phyloP scores from a whole-genome alignment of 202 grass and related monocot species.

The Zizania palustris region DNA sequence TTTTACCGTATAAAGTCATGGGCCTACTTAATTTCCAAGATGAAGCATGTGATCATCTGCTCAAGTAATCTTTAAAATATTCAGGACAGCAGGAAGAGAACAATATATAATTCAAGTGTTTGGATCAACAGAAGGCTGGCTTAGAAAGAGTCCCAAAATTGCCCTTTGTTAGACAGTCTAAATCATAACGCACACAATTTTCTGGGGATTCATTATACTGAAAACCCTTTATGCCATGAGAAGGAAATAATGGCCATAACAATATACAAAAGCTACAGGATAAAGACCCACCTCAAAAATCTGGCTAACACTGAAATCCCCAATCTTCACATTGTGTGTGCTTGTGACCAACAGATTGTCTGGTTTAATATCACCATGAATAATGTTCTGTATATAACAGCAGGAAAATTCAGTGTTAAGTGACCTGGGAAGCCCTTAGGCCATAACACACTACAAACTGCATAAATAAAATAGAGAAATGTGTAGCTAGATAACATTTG shows the following conservation, averaged over 20 bases:
- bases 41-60: slow-evolving; percentile 10
- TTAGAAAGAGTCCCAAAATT: slow-evolving; percentile 27
- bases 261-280: slow-evolving; percentile 37
- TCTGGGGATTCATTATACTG: slow-evolving; percentile 1
- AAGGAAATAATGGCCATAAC: slow-evolving; percentile 12
- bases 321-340: slow-evolving; percentile 78
- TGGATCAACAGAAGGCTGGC: background rate
- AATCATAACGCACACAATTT: background rate
- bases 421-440: slow-evolving; percentile 6
- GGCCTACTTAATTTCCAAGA: background rate
- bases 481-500: background rate
- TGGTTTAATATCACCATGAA: slow-evolving; percentile 91
- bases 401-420: slow-evolving; percentile 18
- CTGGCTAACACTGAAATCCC: slow-evolving; percentile 96
- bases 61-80: slow-evolving; percentile 24
- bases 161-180: background rate
- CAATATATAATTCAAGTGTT: background rate
- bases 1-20: background rate
- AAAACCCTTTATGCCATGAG: slow-evolving; percentile 9
- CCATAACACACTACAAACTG: slow-evolving; percentile 37
- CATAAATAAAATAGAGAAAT: slow-evolving; percentile 22
- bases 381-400: slow-evolving; percentile 64
- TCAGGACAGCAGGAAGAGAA: background rate
- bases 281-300: slow-evolving; percentile 69
- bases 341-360: slow-evolving; percentile 87